Conservation (phyloP, 805 yeast species). For the Candida ponderosae region DNA sequence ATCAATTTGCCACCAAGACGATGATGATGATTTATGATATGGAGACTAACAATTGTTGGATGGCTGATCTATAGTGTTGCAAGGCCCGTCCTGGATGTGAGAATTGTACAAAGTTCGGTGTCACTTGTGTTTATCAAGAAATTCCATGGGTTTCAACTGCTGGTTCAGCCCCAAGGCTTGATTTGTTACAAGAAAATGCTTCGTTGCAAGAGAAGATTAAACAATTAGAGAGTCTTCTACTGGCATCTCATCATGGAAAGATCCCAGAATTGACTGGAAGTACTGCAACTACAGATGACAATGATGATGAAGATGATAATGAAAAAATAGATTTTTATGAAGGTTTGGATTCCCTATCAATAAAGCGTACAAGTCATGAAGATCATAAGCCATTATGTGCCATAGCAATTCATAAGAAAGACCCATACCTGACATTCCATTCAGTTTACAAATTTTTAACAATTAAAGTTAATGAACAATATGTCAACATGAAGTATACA, state of each 20-base stretch:
- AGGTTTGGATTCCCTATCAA: conserved; percentile 7
- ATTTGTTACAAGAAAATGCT: neutral
- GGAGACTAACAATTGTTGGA: no score
- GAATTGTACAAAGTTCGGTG: no score
- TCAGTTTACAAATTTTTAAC: neutral
- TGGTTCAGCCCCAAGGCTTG: neutral
- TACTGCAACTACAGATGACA: neutral
- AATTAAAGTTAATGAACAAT: neutral
- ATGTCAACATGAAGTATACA: neutral
- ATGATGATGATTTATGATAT: no score
- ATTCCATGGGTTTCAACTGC: neutral
- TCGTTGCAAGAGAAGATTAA: neutral
- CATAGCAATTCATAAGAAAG: conserved; percentile 9
- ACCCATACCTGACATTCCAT: conserved; percentile 10
- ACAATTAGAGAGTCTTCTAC: no score
- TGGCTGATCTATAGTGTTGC: conserved; percentile 8
- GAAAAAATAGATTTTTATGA: conserved; percentile 10
- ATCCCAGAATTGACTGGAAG: neutral
- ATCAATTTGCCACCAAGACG: no score
- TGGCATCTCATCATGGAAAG: neutral
- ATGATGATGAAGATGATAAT: neutral
- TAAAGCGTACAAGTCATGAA: conserved; percentile 13
- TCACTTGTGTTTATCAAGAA: neutral
- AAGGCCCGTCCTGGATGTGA: neutral
- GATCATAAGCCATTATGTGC: conserved; percentile 14